Conservation (phyloP, 768 basidiomycete genomes). For the Agaricus sinodeliciosus region DNA sequence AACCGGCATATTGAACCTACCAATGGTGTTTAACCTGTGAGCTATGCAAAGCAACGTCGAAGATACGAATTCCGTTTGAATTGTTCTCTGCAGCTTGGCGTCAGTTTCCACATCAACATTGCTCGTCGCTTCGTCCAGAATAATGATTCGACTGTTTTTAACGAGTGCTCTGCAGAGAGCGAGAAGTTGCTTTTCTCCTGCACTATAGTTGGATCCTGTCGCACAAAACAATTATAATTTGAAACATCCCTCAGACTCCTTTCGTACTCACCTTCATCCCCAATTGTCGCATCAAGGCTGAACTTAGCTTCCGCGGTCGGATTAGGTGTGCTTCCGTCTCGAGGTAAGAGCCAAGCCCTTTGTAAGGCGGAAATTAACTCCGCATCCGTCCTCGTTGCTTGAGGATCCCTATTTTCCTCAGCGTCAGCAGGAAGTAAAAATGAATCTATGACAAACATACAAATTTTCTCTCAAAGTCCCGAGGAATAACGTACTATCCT, state of each 20-base stretch:
- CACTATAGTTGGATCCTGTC: slow-evolving; percentile 48
- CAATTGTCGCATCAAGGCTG: slow-evolving; percentile 52
- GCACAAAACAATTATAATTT: no score
- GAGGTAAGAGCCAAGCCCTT: slow-evolving; percentile 53
- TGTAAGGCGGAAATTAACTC: slow-evolving; percentile 57
- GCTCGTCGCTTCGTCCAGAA: slow-evolving; percentile 61
- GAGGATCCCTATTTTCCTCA: slow-evolving; percentile 14
- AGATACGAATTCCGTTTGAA: slow-evolving; percentile 50
- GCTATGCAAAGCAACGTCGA: slow-evolving; percentile 49
- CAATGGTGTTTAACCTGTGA: slow-evolving; percentile 47
- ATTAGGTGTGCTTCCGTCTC: slow-evolving; percentile 33
- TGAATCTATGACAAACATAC: slow-evolving; percentile 19
- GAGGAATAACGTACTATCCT: slow-evolving; percentile 51
- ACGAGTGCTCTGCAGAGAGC: slow-evolving; percentile 54
- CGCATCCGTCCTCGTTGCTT: slow-evolving; percentile 45
- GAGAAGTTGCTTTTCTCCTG: slow-evolving; percentile 51
- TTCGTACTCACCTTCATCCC: slow-evolving; percentile 28
- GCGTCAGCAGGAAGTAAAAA: neutral
- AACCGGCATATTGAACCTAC: slow-evolving; percentile 16
- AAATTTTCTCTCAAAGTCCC: slow-evolving; percentile 43
- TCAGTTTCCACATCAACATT: slow-evolving; percentile 61
- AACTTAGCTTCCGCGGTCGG: slow-evolving; percentile 57
- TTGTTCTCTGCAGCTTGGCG: slow-evolving; percentile 54
- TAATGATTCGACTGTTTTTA: slow-evolving; percentile 51
- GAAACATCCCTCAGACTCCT: no score